These are phyloP conservation scores for Trypanosoma scelopori DNA, from an alignment of 208 protist species.

Conservation along the genomic window DNA sequence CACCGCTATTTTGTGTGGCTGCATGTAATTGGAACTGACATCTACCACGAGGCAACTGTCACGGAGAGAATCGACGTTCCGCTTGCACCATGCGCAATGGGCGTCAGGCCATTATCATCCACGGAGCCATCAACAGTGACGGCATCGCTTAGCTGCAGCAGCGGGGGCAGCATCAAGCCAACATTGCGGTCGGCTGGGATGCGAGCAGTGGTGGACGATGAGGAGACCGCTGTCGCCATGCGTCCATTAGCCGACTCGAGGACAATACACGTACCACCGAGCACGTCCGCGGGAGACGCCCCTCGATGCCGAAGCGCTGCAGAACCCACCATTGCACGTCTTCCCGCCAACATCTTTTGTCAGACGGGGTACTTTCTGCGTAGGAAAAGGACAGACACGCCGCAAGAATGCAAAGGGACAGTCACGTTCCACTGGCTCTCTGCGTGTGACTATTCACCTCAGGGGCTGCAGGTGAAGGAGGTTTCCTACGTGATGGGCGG, in stretches of 20 bases:
- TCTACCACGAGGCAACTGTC: conserved; percentile 19
- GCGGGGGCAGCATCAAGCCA: background rate
- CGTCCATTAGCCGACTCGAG: too few relatives aligned
- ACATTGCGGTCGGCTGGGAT: background rate
- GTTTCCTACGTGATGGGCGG: conserved; percentile 5
- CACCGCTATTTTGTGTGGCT: conserved; percentile 28
- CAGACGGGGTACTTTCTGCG: conserved; percentile 19
- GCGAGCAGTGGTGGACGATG: background rate
- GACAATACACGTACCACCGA: background rate
- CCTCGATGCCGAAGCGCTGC: background rate
- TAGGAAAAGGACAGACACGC: background rate
- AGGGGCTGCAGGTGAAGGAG: conserved; percentile 23
- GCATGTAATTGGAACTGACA: conserved; percentile 20
- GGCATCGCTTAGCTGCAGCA: background rate
- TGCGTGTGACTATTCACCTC: conserved; percentile 16
- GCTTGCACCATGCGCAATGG: background rate
- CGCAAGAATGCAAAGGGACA: background rate
- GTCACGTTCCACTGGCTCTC: conserved; percentile 20
- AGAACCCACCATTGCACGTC: background rate
- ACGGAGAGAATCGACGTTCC: conserved; percentile 11
- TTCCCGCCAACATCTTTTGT: conserved; percentile 23
- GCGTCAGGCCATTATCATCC: background rate
- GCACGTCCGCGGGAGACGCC: background rate
- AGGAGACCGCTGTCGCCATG: background rate
- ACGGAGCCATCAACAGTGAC: background rate